Evolutionary conservation across 345 rosid species (phyloP), one percentile per base, ranked within the genome.

Genomic region (Cardamine occulta): DNA sequence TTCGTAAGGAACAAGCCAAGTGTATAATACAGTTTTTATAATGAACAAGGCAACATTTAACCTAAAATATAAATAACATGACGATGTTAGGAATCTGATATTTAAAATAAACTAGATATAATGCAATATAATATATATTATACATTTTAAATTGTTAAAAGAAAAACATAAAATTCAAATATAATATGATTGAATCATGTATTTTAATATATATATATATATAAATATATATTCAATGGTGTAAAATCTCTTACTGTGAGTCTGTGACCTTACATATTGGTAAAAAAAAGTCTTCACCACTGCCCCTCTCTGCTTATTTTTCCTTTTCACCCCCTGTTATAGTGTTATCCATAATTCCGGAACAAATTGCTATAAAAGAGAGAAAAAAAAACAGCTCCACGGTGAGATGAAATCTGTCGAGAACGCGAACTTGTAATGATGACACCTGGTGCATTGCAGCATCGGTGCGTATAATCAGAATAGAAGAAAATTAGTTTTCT

Each of bases 381-480:
- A 0, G 15, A 15, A 0, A 1, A 5, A 44, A 35, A 32, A 8
- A 0, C 51, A 8, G 10, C 3, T n/a, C 29, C 5, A 12, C 18
- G n/a, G 28, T 19, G 65, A 17, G 66, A 42, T 64, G 48, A 53
- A 48, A 42, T 64, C 57, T 74, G 61, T 44, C 12, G 45, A 59
- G 55, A 67, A 39, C 19, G 68, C 13, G 32, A 26, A 49, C 24
- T 49, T 49, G 54, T 39, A 49, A 75, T 49, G 47, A 64, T 48
- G 61, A 75, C 34, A 67, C 29, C 24, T 75, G 19, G 26, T 59
- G 47, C 47, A 19, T 42, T 59, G 66, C 15, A 8, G 78, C 79
- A 75, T 28, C 21, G 67, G 73, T 74, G 61, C 28, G 53, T 67
- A 67, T 61, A 59, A 39, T 53, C 62, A 59, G 15, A 44, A 37